Conservation (phyloP, 23 red algal species). For the Agarophyton chilense region DNA sequence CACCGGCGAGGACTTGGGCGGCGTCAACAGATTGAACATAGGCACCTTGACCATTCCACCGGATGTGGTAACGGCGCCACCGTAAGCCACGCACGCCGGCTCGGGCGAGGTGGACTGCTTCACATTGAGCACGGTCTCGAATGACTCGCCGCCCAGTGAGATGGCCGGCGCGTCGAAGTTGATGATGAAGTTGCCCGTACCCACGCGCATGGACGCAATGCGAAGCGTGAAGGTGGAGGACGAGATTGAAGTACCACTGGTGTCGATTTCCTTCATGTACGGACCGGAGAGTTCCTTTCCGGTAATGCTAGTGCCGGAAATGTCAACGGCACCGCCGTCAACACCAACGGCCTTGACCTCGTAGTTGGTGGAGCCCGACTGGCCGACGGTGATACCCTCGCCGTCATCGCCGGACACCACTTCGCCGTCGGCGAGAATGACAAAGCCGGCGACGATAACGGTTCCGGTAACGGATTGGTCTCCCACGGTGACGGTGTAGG, state of each 20-base stretch:
- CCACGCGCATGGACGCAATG: slow-evolving; percentile 15
- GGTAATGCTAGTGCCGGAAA: slow-evolving; percentile 17
- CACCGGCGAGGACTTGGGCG: not conserved
- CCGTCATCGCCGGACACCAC: slow-evolving; percentile 37
- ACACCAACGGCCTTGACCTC: slow-evolving; percentile 32
- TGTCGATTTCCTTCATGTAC: slow-evolving; percentile 40
- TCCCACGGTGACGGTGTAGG: slow-evolving; percentile 33
- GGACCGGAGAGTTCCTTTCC: slow-evolving; percentile 4
- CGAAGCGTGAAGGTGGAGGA: slow-evolving; percentile 9
- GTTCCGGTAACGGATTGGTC: slow-evolving; percentile 15
- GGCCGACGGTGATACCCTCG: not conserved
- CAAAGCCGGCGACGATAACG: slow-evolving; percentile 42
- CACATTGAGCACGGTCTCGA: slow-evolving; percentile 56
- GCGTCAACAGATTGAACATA: slow-evolving; percentile 60
- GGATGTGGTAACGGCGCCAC: slow-evolving; percentile 6
- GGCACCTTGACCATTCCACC: slow-evolving; percentile 36
- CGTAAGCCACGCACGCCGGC: slow-evolving; percentile 33
- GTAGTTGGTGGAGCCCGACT: not conserved
- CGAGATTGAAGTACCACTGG: not conserved
- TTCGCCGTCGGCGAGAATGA: slow-evolving; percentile 11
- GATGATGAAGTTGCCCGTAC: slow-evolving; percentile 31
- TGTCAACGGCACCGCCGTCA: slow-evolving; percentile 27
- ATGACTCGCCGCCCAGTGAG: slow-evolving; percentile 38
- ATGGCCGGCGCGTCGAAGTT: slow-evolving; percentile 49
- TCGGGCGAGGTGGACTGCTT: slow-evolving; percentile 13